Base-by-base conservation (phyloP, 805 yeast genomes). In the Torulaspora indica region DNA sequence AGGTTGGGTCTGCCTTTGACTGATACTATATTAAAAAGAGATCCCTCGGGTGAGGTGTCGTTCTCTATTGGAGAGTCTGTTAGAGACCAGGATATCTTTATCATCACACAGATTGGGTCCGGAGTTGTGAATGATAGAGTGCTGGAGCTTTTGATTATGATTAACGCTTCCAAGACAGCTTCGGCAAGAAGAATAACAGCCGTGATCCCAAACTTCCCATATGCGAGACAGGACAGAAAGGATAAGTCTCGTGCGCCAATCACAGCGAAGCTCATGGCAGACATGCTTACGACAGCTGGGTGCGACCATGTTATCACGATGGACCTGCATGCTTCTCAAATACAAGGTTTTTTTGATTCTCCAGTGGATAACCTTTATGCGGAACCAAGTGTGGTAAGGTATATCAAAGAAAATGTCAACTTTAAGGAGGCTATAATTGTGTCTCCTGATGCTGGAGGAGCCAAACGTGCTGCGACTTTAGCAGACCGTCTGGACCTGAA, bases 391-490 rank as follows among this genome's bases (percentile, higher is more conserved):
- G 90, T 84, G 27, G 81, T 85, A 32, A 73, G 85, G 57, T 85
- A 84, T 59, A 84, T 85, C 38, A 76, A 74, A 48, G 90, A 82
- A 52, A 73, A 76, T 43, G 69, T 79, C 40, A 74, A 75, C 53
- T 74, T 69, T 51, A 66, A 76, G 33, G 76, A 83, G 37, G 77
- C 86, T n/a, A 84, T 85, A 42, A 78, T 85, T 43, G 79, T 85
- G 13, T 85, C 93, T 1, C 95, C 95, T 5, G 95, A 85, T 68
- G 95, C 93, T 6, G 95, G 95, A 63, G 95, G 95, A 51, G 93
- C 93, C 46, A 85, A 85, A 61, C 76, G 95, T 68, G 93, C 86
- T n/a, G 93, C 93, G 8, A 81, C 84, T 8, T 70, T 85, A 52
- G 93, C 93, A 41, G 93, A 85, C 63, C 75, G 82, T 48, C 68